These are phyloP conservation scores for Ophiostoma populinum DNA, from an alignment of 2,329 filamentous ascomycete species.

Conservation along the genomic window DNA sequence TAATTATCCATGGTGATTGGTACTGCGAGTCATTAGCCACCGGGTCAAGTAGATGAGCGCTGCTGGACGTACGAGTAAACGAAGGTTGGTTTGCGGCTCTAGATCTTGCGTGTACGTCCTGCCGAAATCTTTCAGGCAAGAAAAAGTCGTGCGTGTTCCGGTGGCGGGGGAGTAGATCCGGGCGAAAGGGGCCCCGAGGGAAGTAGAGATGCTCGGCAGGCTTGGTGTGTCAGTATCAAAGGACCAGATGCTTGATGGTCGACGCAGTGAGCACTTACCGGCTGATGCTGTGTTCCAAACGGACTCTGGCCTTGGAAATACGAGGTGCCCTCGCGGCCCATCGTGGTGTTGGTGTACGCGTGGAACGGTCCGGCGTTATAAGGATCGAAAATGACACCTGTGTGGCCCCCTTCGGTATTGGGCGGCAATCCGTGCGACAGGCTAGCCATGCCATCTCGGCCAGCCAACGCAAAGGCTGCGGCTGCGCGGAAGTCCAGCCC, in stretches of 20 bases:
- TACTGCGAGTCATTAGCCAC: too few species aligned
- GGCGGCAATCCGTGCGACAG: too few species aligned
- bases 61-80: constrained; percentile 28
- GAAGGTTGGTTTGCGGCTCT: constrained; percentile 75
- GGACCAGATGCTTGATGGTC: background rate
- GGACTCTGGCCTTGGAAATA: constrained; percentile 47
- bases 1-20: constrained; percentile 55
- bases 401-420: too few species aligned
- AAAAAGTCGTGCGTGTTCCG: constrained; percentile 82
- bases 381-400: too few species aligned
- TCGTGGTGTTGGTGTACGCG: constrained; percentile 23
- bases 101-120: constrained; percentile 76
- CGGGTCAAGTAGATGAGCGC: background rate
- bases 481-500: constrained; percentile 3
- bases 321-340: constrained; percentile 39
- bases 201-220: constrained; percentile 89
- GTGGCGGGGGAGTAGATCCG: constrained; percentile 72
- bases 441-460: too few species aligned
- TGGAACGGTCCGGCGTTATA: constrained; percentile 2
- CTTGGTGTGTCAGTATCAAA: constrained; percentile 20
- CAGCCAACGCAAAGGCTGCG: background rate
- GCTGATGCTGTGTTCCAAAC: constrained; percentile 38
- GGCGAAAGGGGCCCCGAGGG: constrained; percentile 64
- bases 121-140: constrained; percentile 66
- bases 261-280: constrained; percentile 30